phyloP scores from a whole-genome alignment of 257 asterid genomes.

The Cinchona pubescens region DNA sequence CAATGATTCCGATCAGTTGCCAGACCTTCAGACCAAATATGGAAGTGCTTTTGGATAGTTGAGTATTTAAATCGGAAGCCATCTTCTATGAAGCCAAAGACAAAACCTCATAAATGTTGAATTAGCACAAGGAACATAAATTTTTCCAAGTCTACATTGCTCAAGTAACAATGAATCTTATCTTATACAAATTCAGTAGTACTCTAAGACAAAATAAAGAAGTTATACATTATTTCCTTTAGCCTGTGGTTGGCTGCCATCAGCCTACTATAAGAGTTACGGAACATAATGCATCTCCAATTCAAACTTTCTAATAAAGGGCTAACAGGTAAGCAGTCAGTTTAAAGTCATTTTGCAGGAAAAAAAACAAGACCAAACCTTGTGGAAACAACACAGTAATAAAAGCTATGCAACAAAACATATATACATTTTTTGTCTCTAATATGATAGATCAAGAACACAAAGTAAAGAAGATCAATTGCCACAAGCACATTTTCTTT shows the following conservation, averaged over 20 bases:
- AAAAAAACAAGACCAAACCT: background rate
- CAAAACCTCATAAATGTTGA: too few relatives aligned
- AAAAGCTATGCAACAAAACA: constrained; percentile 15
- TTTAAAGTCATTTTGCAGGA: background rate
- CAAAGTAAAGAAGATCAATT: constrained; percentile 30
- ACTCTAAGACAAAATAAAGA: too few relatives aligned
- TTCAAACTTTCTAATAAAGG: background rate
- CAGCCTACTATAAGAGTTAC: background rate
- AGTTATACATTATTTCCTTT: too few relatives aligned
- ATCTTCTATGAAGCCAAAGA: constrained; percentile 41
- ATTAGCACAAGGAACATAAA: constrained; percentile 18
- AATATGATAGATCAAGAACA: constrained; percentile 29
- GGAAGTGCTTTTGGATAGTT: constrained; percentile 59
- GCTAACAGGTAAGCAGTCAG: background rate
- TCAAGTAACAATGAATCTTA: background rate
- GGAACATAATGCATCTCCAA: background rate
- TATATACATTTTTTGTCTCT: constrained; percentile 11
- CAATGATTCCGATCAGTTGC: constrained; percentile 82
- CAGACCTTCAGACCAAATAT: constrained; percentile 75
- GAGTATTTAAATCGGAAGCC: constrained; percentile 74
- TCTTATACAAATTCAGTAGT: too few relatives aligned
- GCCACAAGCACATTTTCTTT: constrained; percentile 14
- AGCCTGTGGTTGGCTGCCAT: too few relatives aligned
- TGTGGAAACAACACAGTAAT: constrained; percentile 4
- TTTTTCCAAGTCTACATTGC: background rate